phyloP scores from a whole-genome alignment of 2,329 filamentous ascomycete genomes.

The Fusarium avenaceum region DNA sequence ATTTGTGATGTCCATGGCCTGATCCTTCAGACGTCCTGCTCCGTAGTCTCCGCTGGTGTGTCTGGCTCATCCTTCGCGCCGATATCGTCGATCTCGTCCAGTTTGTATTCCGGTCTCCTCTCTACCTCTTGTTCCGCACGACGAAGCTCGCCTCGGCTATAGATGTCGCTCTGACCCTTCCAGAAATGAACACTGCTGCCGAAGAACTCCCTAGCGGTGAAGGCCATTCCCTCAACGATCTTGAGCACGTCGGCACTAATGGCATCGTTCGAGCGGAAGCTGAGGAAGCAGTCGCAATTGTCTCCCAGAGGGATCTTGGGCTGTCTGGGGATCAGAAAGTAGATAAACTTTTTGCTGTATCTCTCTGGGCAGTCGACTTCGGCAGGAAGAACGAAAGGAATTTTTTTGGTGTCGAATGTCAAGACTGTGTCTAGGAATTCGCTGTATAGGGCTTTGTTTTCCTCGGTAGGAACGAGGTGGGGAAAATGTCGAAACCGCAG shows the following conservation, averaged over 20 bases:
- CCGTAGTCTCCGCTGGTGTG: background rate
- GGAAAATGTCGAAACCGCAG: slow-evolving; percentile 27
- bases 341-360: background rate
- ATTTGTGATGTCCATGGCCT: too few species aligned
- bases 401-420: background rate
- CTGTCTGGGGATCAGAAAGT: background rate
- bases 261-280: slow-evolving; percentile 9
- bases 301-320: slow-evolving; percentile 7
- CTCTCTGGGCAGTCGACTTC: background rate
- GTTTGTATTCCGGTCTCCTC: background rate
- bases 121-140: slow-evolving; percentile 1
- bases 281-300: slow-evolving; percentile 10
- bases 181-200: slow-evolving; percentile 2
- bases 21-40: too few species aligned
- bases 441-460: slow-evolving; percentile 5
- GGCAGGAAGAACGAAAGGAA: background rate
- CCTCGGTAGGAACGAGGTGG: background rate
- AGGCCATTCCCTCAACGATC: background rate
- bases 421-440: slow-evolving; percentile 1
- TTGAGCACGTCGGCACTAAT: background rate
- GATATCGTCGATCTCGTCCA: background rate
- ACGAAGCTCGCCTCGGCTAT: background rate
- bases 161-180: slow-evolving; percentile 3
- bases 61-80: background rate
- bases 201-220: slow-evolving; percentile 8